phyloP scores from a whole-genome alignment of 345 rosid genomes.

The Rhodomyrtus tomentosa region DNA sequence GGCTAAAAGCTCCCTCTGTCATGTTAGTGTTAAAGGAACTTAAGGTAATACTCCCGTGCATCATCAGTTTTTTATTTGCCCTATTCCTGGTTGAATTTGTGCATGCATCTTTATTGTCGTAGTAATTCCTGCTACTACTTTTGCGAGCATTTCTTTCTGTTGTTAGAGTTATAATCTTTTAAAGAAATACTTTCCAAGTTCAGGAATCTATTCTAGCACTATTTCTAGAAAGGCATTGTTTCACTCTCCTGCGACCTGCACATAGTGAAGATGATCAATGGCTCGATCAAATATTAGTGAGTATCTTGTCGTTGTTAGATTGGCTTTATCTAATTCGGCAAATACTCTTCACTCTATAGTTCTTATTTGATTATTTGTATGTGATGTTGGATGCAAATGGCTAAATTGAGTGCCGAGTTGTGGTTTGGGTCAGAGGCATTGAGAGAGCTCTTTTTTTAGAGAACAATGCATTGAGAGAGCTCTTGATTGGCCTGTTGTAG shows the following conservation, averaged over 20 bases:
- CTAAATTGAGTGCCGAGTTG: conserved; percentile 66
- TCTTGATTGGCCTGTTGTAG: conserved; percentile 78
- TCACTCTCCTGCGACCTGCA: conserved; percentile 80
- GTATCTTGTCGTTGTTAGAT: conserved; percentile 10
- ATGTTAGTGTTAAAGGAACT: not conserved
- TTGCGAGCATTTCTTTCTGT: not conserved
- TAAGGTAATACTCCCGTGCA: not conserved
- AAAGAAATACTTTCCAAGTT: conserved; percentile 27
- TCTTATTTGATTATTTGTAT: not conserved
- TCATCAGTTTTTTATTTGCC: not conserved
- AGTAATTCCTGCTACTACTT: not conserved
- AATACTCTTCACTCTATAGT: not conserved
- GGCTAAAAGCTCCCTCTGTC: not conserved
- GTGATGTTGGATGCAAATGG: conserved; percentile 34
- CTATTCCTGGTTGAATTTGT: not conserved
- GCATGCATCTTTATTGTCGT: not conserved
- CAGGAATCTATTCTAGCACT: conserved; percentile 85
- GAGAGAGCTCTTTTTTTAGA: conserved; percentile 88
- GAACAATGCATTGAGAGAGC: conserved; percentile 87
- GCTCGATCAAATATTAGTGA: conserved; percentile 76
- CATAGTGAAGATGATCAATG: conserved; percentile 75
- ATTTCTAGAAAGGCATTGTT: conserved; percentile 94
- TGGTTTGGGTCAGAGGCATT: conserved; percentile 77
- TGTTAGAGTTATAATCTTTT: not conserved
- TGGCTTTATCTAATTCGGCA: not conserved